Percentiles rank a stretch among this genome's conserved stretches.
Evolutionary conservation across 2,329 filamentous ascomycete genomes (phyloP).

Genomic region (Cadophora malorum): DNA sequence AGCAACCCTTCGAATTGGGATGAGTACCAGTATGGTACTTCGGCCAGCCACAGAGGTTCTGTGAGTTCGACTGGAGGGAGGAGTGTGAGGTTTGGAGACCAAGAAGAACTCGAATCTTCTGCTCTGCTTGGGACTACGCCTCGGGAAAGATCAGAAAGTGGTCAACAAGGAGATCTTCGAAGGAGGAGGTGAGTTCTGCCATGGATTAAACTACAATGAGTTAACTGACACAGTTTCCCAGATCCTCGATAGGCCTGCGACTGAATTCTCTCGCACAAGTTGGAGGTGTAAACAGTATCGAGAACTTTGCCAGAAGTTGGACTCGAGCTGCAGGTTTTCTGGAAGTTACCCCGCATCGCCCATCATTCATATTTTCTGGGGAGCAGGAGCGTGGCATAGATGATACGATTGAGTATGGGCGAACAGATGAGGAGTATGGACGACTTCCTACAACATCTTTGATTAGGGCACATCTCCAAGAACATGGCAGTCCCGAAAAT

Average conservation of each 20-base stretch:
- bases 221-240: slow-evolving; percentile 42
- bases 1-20: slow-evolving; percentile 43
- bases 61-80: slow-evolving; percentile 40
- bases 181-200: slow-evolving; percentile 40
- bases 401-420: slow-evolving; percentile 38
- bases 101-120: slow-evolving; percentile 32
- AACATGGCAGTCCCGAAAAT: slow-evolving; percentile 43
- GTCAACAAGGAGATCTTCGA: slow-evolving; percentile 36
- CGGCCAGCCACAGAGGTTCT: slow-evolving; percentile 40
- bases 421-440: slow-evolving; percentile 39
- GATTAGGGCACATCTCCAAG: slow-evolving; percentile 59
- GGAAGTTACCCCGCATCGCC: slow-evolving; percentile 82
- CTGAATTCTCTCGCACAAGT: slow-evolving; percentile 69
- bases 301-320: slow-evolving; percentile 92
- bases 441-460: slow-evolving; percentile 46
- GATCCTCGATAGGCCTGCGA: slow-evolving; percentile 64
- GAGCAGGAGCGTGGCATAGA: slow-evolving; percentile 52
- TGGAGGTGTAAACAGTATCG: slow-evolving; percentile 91
- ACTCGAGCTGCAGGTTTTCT: slow-evolving; percentile 87
- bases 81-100: slow-evolving; percentile 42
- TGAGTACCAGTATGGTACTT: slow-evolving; percentile 46
- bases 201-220: not conserved
- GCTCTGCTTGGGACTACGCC: slow-evolving; percentile 26
- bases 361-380: slow-evolving; percentile 72
- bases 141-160: slow-evolving; percentile 28